These are phyloP conservation scores for Xylaria hypoxylon DNA, from an alignment of 2,329 filamentous ascomycete species.

Conservation along the genomic window DNA sequence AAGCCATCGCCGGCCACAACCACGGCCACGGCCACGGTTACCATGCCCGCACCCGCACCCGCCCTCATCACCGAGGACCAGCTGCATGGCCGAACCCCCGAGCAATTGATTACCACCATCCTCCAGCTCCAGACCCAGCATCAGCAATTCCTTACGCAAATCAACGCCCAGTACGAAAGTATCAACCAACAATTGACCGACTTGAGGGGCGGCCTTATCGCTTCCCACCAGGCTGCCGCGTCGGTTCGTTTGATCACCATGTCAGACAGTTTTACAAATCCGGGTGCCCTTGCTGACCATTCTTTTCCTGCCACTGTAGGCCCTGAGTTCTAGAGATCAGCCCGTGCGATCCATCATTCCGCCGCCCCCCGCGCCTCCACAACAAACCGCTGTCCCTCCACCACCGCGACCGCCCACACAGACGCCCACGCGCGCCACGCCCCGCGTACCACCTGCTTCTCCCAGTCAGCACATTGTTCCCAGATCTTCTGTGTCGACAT, in stretches of 20 bases:
- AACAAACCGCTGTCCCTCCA: conserved; percentile 43
- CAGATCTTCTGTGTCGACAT: conserved; percentile 45
- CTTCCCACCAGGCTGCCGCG: conserved; percentile 50
- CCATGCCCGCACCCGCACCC: conserved; percentile 36
- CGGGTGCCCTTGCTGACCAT: conserved; percentile 35
- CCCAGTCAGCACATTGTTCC: conserved; percentile 46
- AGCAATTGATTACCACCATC: conserved; percentile 53
- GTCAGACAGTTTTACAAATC: background rate
- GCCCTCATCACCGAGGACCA: conserved; percentile 50
- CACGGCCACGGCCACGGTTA: conserved; percentile 42
- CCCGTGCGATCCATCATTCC: conserved; percentile 43
- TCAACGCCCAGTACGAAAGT: conserved; percentile 51
- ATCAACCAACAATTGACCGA: conserved; percentile 53
- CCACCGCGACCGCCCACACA: conserved; percentile 46
- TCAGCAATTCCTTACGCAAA: conserved; percentile 50
- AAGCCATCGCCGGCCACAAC: conserved; percentile 43
- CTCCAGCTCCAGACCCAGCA: conserved; percentile 52
- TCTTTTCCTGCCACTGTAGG: conserved; percentile 35
- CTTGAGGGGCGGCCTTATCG: conserved; percentile 50
- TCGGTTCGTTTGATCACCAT: conserved; percentile 46
- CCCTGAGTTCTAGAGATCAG: conserved; percentile 43
- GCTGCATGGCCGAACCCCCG: conserved; percentile 49
- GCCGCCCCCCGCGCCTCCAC: conserved; percentile 44
- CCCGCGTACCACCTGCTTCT: conserved; percentile 47
- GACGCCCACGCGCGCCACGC: conserved; percentile 46